These are phyloP conservation scores for Drosera spatulata DNA, from an alignment of 179 eudicot genomes.

Conservation along the genomic window DNA sequence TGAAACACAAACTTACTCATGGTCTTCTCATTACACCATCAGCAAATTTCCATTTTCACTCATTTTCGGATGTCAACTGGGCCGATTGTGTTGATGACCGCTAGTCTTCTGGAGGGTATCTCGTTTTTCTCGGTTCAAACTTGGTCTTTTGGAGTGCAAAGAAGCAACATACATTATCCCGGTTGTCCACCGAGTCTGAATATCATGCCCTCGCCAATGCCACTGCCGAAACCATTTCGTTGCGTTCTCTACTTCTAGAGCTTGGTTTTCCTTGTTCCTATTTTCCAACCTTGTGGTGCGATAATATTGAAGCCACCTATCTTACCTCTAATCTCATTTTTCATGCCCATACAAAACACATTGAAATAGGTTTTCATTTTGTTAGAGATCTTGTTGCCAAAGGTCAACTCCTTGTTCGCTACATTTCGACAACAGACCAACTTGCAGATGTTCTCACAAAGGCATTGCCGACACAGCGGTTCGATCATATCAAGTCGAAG, in stretches of 20 bases:
- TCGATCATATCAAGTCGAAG: too few relatives aligned
- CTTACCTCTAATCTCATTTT: background rate
- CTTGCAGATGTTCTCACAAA: too few relatives aligned
- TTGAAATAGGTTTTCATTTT: too few relatives aligned
- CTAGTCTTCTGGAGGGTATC: background rate
- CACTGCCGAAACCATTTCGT: background rate
- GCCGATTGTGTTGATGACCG: background rate
- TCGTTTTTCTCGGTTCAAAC: background rate
- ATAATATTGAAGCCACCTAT: background rate
- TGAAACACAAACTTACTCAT: too few relatives aligned
- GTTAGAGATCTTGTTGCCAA: too few relatives aligned
- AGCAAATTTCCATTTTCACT: too few relatives aligned
- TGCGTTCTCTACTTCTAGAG: background rate
- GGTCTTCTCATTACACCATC: too few relatives aligned
- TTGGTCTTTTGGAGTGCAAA: background rate
- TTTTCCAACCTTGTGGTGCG: background rate
- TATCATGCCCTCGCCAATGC: background rate
- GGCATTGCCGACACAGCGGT: too few relatives aligned
- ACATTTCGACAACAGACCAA: too few relatives aligned
- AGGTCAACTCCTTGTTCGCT: too few relatives aligned
- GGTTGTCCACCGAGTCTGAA: background rate
- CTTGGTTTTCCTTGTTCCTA: background rate
- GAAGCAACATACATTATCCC: background rate
- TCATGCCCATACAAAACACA: background rate
- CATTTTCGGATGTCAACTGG: background rate